A percentile compares a stretch with the other conserved stretches of the same genome.
phyloP scores from a whole-genome alignment of 176 grass and related monocot species.

The bread wheat (Triticum aestivum) region DNA sequence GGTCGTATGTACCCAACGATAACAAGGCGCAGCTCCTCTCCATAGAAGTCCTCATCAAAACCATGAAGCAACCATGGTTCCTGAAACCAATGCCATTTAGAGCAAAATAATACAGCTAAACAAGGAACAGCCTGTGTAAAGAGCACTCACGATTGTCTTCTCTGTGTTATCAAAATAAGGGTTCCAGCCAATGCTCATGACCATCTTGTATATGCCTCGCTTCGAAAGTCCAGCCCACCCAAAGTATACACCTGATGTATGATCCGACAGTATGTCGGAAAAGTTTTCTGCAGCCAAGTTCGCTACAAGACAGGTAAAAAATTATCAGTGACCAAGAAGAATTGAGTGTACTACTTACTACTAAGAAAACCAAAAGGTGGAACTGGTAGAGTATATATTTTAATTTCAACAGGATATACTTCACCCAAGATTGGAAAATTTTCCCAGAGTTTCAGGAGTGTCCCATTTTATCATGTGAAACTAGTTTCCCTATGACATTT shows the following conservation, averaged over 20 bases:
- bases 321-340: constrained; percentile 27
- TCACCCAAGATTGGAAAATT: not conserved
- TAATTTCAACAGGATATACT: not conserved
- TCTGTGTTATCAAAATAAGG: constrained; percentile 92
- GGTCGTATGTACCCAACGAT: constrained; percentile 93
- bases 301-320: constrained; percentile 46
- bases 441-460: not conserved
- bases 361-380: not conserved
- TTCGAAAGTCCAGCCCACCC: constrained; percentile 84
- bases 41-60: constrained; percentile 83
- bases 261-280: constrained; percentile 67
- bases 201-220: constrained; percentile 86
- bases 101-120: constrained; percentile 23
- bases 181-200: constrained; percentile 99
- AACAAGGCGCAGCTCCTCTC: constrained; percentile 86
- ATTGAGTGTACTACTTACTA: not conserved
- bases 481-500: not conserved
- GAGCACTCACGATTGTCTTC: constrained; percentile 80
- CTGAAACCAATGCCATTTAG: constrained; percentile 40
- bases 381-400: not conserved
- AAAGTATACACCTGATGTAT: constrained; percentile 95
- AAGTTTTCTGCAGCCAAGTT: constrained; percentile 92
- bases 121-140: constrained; percentile 8
- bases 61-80: constrained; percentile 98
- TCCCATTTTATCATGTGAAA: not conserved